Base-by-base conservation (phyloP, 139 green algal genomes). In the Eudorina sp. region DNA sequence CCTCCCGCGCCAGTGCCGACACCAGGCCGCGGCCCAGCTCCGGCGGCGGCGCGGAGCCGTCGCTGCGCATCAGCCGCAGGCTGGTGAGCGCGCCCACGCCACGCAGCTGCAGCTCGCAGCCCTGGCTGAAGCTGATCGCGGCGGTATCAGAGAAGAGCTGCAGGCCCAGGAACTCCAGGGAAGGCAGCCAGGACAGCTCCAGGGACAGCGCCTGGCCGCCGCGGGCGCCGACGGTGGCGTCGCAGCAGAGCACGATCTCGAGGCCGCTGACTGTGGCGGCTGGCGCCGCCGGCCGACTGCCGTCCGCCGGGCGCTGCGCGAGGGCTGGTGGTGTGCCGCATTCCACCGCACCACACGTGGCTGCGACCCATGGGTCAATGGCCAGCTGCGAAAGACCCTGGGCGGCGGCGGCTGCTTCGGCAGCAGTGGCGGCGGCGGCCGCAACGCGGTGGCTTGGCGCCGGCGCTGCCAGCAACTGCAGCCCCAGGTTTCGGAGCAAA, bases 41-140 rank as follows among this genome's bases (percentile, higher is more conserved):
- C n/a, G 46, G 74, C 46, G 74, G 74, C 74, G 74, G 46, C 46
- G 74, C 74, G n/a, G 8, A 8, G 46, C 46, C 74, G 46, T 64
- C 74, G 74, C 46, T 66, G 29, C 46, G 74, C n/a, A 82, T 45
- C 74, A 82, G 74, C 46, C 36, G 74, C 74, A 82, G 74, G 34
- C 34, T 38, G 8, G 46, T 62, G 45, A 82, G 46, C n/a, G 45
- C 74, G 11, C 45, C 29, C 45, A 64, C 5, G 29, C 74, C 74
- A 0, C 25, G 9, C 46, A 82, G 74, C 45, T 14, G 46, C 46
- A 82, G 14, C 14, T 62, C 46, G 46, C 46, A 62, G n/a, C 74
- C 74, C 11, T 43, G 74, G 46, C 74, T 82, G 74, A 53, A 82
- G 74, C 74, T 82, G n/a, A 16, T 66, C 29, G 74, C 29, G 4